Percentiles rank a stretch among this genome's conserved stretches.
phyloP scores from a whole-genome alignment of 1,284 basidiomycete genomes.

The Puccinia coronata region DNA sequence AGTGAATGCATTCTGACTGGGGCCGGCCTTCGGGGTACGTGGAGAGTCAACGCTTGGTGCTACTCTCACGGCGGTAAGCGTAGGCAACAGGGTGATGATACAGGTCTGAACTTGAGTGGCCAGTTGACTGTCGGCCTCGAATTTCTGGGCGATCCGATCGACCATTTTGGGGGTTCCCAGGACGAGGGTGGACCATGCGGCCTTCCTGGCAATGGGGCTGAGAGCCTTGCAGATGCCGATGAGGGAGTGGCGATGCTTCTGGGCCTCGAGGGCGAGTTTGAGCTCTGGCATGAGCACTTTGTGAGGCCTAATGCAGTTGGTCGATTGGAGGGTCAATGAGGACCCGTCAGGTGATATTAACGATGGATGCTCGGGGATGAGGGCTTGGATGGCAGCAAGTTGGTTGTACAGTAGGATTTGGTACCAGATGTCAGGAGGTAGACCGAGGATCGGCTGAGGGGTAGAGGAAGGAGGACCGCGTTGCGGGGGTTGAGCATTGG shows the following conservation, averaged over 20 bases:
- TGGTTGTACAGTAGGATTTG: conserved; percentile 23
- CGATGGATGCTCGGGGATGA: conserved; percentile 21
- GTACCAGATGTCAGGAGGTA: conserved; percentile 21
- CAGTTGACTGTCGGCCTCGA: conserved; percentile 19
- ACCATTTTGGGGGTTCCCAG: conserved; percentile 11
- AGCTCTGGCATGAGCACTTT: conserved; percentile 5
- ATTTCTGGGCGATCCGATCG: conserved; percentile 16
- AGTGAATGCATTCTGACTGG: neutral
- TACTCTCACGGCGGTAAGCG: neutral
- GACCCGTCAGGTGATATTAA: neutral
- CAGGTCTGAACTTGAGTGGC: conserved; percentile 19
- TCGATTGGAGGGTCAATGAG: neutral
- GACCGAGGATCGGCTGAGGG: conserved; percentile 25
- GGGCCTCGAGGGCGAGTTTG: conserved; percentile 21
- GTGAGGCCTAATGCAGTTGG: neutral
- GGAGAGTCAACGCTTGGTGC: neutral
- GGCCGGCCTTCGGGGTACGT: neutral
- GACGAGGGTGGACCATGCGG: conserved; percentile 27
- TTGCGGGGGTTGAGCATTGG: neutral
- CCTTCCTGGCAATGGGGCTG: conserved; percentile 15
- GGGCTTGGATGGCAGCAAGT: conserved; percentile 3
- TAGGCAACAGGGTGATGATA: neutral
- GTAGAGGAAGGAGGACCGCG: neutral
- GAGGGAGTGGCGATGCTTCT: conserved; percentile 23
- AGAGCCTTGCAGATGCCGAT: conserved; percentile 21